A percentile compares a stretch with the other conserved stretches of the same genome.
Conservation (phyloP, 1,139 yeast genomes). For the Tardiomyces blankii region DNA sequence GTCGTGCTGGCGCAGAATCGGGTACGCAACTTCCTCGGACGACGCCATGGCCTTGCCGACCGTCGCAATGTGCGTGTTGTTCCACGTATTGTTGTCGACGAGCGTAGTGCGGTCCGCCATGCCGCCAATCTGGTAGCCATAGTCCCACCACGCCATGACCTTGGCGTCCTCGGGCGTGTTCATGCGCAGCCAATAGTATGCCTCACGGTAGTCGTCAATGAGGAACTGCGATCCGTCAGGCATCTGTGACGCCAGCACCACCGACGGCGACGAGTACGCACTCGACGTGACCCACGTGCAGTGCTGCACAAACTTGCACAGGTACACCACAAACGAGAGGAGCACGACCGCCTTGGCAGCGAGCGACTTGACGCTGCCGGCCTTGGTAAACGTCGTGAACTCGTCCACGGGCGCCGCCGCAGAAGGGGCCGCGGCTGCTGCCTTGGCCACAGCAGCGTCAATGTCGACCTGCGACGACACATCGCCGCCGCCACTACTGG, state of each 20-base stretch:
- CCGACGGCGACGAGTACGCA: constrained; percentile 97
- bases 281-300: constrained; percentile 96
- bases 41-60: constrained; percentile 98
- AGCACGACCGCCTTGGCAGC: constrained; percentile 54
- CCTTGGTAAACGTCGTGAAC: constrained; percentile 8
- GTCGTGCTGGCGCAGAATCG: constrained; percentile 80
- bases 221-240: constrained; percentile 80
- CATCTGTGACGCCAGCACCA: constrained; percentile 73
- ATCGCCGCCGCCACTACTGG: background rate
- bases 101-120: constrained; percentile 99
- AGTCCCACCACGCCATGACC: constrained; percentile 99
- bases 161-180: constrained; percentile 94
- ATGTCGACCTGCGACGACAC: background rate
- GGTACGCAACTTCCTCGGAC: constrained; percentile 76
- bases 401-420: background rate
- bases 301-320: constrained; percentile 78
- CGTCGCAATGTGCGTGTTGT: constrained; percentile 98
- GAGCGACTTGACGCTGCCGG: constrained; percentile 23
- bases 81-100: constrained; percentile 99
- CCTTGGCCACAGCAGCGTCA: constrained; percentile 66
- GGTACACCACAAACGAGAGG: constrained; percentile 61
- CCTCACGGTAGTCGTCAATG: constrained; percentile 97
- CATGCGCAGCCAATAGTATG: constrained; percentile 98
- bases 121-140: constrained; percentile 98
- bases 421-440: too few species aligned